Evolutionary conservation across 371 early-diverging fungal genomes (phyloP), one percentile per base, ranked within the genome.

Genomic region (Basidiobolus meristosporus): DNA sequence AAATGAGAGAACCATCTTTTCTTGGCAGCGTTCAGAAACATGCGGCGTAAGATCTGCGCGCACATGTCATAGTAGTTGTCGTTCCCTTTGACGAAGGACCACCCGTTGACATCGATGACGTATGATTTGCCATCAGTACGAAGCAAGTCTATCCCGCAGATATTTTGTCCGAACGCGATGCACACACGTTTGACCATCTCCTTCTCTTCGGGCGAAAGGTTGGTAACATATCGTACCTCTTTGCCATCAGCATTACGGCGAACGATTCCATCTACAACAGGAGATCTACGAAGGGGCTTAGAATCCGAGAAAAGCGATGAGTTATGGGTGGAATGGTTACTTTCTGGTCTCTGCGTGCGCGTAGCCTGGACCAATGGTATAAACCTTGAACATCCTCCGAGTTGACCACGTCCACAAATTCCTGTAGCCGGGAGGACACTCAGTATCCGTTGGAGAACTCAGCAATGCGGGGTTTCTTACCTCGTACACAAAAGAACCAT

Each of bases 71-170:
- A 95, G 54, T 98, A 98, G 14, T 73, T 66, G 36, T 81, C 77
- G 50, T 82, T 90, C 41, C 91, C 92, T 57, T 98, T 98, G 38
- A 98, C 98, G 63, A 98, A 98, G 19, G 90, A 89, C 98, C 98
- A 98, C 7, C 98, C 98, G 49, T 98, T 98, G 40, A 98, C 96
- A 56, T 98, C 98, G 50, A 98, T 93, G 7, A 97, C 92, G 56
- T 79, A 86, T 2, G 91, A 87, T 48, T 70, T 64, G 11, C 90
- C 90, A 36, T 59, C 56, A 1, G 75, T 75, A 5, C 98, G 76
- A 39, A 98, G 56, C 17, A 96, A 55, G 57, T 98, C 98, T 43
- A 97, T 82, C 0, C 98, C 98, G 51, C 98, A 98, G 1, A 98
- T 85, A 3, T 73, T 66, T 51, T 89, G 90, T 1, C 87, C 84